These are phyloP conservation scores for Lachancea mirantina DNA, from an alignment of 805 yeast genomes.

Conservation along the genomic window DNA sequence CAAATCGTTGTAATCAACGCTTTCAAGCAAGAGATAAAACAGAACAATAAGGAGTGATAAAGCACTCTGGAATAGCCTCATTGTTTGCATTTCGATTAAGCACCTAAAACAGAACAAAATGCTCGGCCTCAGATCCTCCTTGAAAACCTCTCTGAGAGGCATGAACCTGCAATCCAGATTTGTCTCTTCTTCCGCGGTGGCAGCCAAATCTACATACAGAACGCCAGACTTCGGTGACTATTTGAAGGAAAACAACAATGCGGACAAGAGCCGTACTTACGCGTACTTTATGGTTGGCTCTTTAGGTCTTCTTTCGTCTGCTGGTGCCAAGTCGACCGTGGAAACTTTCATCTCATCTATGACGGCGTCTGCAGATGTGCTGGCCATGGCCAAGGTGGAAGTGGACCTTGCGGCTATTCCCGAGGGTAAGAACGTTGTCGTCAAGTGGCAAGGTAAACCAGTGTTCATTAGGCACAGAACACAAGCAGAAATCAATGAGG, in stretches of 20 bases:
- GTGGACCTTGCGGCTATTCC: conserved; percentile 91
- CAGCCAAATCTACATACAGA: conserved; percentile 69
- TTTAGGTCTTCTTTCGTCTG: conserved; percentile 82
- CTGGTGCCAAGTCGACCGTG: conserved; percentile 93
- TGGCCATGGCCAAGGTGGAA: conserved; percentile 99
- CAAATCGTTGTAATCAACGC: no score
- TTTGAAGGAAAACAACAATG: conserved; percentile 60
- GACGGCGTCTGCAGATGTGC: conserved; percentile 98
- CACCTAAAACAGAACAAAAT: no score
- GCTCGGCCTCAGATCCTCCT: conserved; percentile 24
- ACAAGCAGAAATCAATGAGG: conserved; percentile 85
- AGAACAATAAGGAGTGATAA: no score
- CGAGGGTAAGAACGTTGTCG: conserved; percentile 94
- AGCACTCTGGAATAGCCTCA: no score
- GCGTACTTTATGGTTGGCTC: conserved; percentile 98
- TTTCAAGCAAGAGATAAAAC: no score
- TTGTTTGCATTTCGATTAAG: no score
- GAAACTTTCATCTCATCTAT: conserved; percentile 85
- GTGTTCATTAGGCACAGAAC: conserved; percentile 99
- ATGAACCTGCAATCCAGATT: conserved; percentile 17
- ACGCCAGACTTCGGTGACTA: conserved; percentile 86
- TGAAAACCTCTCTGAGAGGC: conserved; percentile 17
- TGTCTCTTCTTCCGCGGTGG: conserved; percentile 22
- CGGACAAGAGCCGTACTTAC: conserved; percentile 76
- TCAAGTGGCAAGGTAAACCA: conserved; percentile 99